These are phyloP conservation scores for Emydomyces testavorans DNA, from an alignment of 2,329 filamentous ascomycete species.

Conservation along the genomic window DNA sequence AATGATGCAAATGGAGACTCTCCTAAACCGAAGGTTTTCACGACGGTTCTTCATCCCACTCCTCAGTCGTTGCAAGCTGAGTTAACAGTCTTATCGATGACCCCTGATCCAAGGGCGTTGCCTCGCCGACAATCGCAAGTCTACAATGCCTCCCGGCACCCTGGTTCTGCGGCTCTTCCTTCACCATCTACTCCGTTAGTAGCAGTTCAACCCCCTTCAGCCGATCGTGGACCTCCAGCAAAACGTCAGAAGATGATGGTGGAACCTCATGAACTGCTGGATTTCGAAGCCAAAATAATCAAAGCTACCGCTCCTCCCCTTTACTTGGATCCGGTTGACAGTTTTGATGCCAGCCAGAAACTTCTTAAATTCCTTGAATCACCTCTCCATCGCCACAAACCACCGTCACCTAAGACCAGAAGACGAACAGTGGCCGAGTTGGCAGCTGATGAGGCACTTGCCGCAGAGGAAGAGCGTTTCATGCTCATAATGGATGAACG, in stretches of 20 bases:
- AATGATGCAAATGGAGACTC: conserved; percentile 43
- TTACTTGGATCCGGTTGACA: conserved; percentile 64
- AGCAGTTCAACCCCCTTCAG: conserved; percentile 32
- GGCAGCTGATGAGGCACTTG: conserved; percentile 84
- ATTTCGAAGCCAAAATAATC: conserved; percentile 65
- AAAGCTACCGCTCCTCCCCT: conserved; percentile 63
- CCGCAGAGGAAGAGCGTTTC: conserved; percentile 77
- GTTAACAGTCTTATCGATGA: conserved; percentile 62
- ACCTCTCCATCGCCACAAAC: conserved; percentile 62
- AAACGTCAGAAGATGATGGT: conserved; percentile 69
- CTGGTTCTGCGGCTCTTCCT: conserved; percentile 38
- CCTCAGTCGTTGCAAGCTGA: conserved; percentile 63
- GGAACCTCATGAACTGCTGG: conserved; percentile 59
- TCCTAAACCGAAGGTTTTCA: conserved; percentile 52
- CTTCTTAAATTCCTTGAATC: conserved; percentile 62
- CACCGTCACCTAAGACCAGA: conserved; percentile 74
- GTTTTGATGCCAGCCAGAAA: conserved; percentile 54
- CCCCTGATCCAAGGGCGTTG: conserved; percentile 47
- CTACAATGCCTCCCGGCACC: conserved; percentile 33
- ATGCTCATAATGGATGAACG: conserved; percentile 90
- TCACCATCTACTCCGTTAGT: conserved; percentile 58
- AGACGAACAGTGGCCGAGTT: conserved; percentile 93
- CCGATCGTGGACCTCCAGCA: conserved; percentile 42
- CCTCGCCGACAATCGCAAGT: conserved; percentile 37
- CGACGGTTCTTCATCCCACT: conserved; percentile 76